A percentile compares a stretch with the other conserved stretches of the same genome.
Conservation (phyloP, 2,329 filamentous ascomycete species). For the Sordariomycetes sp. region DNA sequence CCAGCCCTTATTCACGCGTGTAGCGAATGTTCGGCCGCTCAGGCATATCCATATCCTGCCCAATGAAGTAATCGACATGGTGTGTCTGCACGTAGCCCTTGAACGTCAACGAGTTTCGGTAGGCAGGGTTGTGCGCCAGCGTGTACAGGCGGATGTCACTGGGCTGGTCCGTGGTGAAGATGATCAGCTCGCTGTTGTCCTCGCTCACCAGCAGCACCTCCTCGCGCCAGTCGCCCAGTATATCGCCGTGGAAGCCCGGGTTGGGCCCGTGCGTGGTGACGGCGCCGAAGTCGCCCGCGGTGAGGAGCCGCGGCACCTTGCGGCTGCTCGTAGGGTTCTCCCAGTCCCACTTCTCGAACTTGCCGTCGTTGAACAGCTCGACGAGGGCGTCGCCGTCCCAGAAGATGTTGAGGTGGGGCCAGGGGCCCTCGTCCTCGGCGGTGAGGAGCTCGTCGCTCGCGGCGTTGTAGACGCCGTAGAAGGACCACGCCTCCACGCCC, state of each 20-base stretch:
- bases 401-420: slow-evolving; percentile 5
- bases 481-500: slow-evolving; percentile 13
- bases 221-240: slow-evolving; percentile 13
- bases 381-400: slow-evolving; percentile 10
- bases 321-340: background rate
- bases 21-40: background rate
- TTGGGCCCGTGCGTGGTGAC: slow-evolving; percentile 2
- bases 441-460: slow-evolving; percentile 4
- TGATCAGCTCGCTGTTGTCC: slow-evolving; percentile 10
- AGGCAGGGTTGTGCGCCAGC: slow-evolving; percentile 13
- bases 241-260: slow-evolving; percentile 10
- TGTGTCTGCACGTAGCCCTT: slow-evolving; percentile 14
- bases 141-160: slow-evolving; percentile 12
- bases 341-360: slow-evolving; percentile 12
- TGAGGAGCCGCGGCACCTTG: slow-evolving; percentile 1
- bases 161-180: slow-evolving; percentile 12
- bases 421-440: background rate
- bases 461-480: slow-evolving; percentile 11
- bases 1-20: background rate
- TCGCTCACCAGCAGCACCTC: slow-evolving; percentile 11
- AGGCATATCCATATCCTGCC: slow-evolving; percentile 9
- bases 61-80: slow-evolving; percentile 13
- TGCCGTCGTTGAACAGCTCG: slow-evolving; percentile 13
- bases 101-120: slow-evolving; percentile 13
- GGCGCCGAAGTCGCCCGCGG: slow-evolving; percentile 6